Evolutionary conservation across 1,284 basidiomycete genomes (phyloP), one percentile per base, ranked within the genome.

Genomic region (Rhodotorula sp.): DNA sequence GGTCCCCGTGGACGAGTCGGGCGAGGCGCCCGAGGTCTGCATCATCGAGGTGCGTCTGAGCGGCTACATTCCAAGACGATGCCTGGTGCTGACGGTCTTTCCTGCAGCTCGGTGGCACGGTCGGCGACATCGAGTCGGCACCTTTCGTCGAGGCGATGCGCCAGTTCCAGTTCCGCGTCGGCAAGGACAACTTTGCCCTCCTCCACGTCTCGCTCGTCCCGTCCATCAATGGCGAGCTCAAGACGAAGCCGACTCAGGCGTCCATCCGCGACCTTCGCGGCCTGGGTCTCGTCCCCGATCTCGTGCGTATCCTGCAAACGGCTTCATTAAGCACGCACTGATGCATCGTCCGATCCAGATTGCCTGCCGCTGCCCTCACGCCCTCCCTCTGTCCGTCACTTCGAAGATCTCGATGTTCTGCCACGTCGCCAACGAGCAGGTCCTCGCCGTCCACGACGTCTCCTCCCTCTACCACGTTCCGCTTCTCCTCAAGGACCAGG

Each of bases 391-490:
- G 7, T 86, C 90, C 0, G 96, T 96, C 57, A 97, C 95, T 83
- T 87, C 90, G 79, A 99, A 99, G 82, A 95, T 99, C 59, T 94
- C 93, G 74, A 98, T 99, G 95, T 99, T 99, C 87, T 99, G 96
- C 83, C 97, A 99, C 80, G 96, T 99, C 74, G 85, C 88, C 2
- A 86, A 91, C 8, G 90, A 94, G 79, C 97, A 99, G 82, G 97
- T 99, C 54, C 86, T 99, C 68, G 96, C 93, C 67, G 92, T 99
- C 19, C 96, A 98, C 82, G 94, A 99, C 80, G 93, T 99, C 54
- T 89, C 90, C 12, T 97, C 95, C 27, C 93, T 98, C 49, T 99
- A 99, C 83, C 96, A 99, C 80, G 96, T 99, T 46, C 97, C 97
- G 2, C 86, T 99, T 12, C 86, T 99, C 14, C 87, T 99, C 49